These are phyloP conservation scores for Apiospora saccharicola DNA, from an alignment of 2,329 filamentous ascomycete genomes.

Conservation along the genomic window DNA sequence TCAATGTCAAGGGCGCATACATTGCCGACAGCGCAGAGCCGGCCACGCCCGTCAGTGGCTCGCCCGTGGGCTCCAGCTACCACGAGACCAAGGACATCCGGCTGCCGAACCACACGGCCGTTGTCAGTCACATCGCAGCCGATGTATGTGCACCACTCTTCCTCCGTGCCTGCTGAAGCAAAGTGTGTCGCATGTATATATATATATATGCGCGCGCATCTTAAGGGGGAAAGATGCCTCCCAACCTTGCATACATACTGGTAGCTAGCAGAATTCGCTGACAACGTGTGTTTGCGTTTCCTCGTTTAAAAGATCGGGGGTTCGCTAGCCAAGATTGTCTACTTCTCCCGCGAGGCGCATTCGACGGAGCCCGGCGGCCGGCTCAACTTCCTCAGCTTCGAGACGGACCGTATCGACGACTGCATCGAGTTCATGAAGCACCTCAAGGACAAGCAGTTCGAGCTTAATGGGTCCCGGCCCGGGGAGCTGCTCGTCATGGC, in stretches of 20 bases:
- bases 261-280: slow-evolving; percentile 21
- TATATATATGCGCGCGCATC: not conserved
- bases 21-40: slow-evolving; percentile 86
- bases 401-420: slow-evolving; percentile 92
- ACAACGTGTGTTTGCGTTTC: not conserved
- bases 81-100: slow-evolving; percentile 90
- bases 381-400: slow-evolving; percentile 94
- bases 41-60: slow-evolving; percentile 56
- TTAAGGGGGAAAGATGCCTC: not conserved
- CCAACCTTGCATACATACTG: not conserved
- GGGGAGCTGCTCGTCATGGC: slow-evolving; percentile 90
- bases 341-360: slow-evolving; percentile 89
- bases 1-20: slow-evolving; percentile 96
- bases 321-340: slow-evolving; percentile 94
- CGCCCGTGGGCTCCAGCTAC: slow-evolving; percentile 49
- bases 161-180: not conserved
- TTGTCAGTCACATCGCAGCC: slow-evolving; percentile 95
- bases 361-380: slow-evolving; percentile 84
- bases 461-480: slow-evolving; percentile 74
- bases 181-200: too few relatives aligned
- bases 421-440: slow-evolving; percentile 92
- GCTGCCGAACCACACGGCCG: slow-evolving; percentile 92
- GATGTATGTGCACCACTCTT: slow-evolving; percentile 70
- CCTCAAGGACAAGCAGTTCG: slow-evolving; percentile 82
- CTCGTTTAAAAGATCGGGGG: slow-evolving; percentile 79